Evolutionary conservation across 495 filamentous ascomycete genomes (phyloP).

Genomic region (Xylaria grammica): DNA sequence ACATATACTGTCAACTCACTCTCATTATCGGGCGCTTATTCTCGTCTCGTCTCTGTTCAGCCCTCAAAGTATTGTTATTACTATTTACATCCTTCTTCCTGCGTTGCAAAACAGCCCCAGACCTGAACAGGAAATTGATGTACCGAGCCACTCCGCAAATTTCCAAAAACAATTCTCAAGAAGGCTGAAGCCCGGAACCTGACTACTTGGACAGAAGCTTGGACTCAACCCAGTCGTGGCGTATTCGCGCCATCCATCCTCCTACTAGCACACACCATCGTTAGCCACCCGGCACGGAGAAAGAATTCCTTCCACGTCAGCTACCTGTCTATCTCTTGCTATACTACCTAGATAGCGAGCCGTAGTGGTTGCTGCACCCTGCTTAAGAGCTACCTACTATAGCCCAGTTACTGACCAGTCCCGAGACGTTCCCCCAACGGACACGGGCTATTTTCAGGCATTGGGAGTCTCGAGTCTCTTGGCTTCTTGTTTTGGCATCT

Average conservation of each 20-base stretch:
- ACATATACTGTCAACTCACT: background rate
- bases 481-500: constrained; percentile 8
- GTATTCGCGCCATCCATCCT: background rate
- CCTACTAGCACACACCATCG: background rate
- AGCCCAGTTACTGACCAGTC: background rate
- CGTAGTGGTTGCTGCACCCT: constrained; percentile 5
- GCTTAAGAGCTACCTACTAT: constrained; percentile 8
- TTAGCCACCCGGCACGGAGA: background rate
- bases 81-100: constrained; percentile 10
- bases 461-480: constrained; percentile 9
- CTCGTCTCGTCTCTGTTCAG: background rate
- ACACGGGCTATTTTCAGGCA: constrained; percentile 9
- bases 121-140: constrained; percentile 15
- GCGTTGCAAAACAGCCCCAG: constrained; percentile 2
- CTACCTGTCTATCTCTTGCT: constrained; percentile 1
- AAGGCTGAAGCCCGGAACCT: background rate
- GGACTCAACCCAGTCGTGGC: background rate
- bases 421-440: too few species aligned
- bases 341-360: background rate
- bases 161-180: constrained; percentile 15
- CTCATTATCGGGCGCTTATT: background rate
- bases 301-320: constrained; percentile 11
- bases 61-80: background rate
- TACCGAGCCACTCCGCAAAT: constrained; percentile 13
- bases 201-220: background rate